phyloP scores from a whole-genome alignment of 2,329 filamentous ascomycete genomes.

The Aspergillus ustus region DNA sequence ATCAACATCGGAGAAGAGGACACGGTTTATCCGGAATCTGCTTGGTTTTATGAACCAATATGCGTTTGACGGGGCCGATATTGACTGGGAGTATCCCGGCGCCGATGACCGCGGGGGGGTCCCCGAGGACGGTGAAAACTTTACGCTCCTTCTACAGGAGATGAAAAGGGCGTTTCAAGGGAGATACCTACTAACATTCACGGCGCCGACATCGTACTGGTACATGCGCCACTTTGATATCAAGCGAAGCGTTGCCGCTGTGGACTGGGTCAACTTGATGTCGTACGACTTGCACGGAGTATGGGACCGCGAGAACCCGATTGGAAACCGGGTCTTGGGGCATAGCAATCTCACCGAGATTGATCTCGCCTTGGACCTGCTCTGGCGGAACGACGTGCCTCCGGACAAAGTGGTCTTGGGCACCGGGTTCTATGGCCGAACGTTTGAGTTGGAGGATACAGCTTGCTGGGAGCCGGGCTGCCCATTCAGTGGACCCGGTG shows the following conservation, averaged over 20 bases:
- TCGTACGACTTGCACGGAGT: constrained; percentile 24
- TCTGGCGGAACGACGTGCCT: constrained; percentile 20
- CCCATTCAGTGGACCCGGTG: constrained; percentile 9
- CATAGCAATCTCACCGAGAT: constrained; percentile 26
- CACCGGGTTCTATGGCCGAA: constrained; percentile 20
- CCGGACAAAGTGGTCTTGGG: constrained; percentile 19
- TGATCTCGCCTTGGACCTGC: constrained; percentile 15
- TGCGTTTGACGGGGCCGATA: no score
- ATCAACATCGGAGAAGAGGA: no score
- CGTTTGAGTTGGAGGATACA: constrained; percentile 8
- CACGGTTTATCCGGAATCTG: not conserved
- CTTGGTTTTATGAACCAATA: no score
- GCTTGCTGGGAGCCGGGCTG: constrained; percentile 17
- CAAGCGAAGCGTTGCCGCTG: not conserved
- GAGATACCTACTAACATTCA: constrained; percentile 17
- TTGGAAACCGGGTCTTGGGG: constrained; percentile 9
- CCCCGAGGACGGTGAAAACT: constrained; percentile 3
- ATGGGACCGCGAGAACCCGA: constrained; percentile 18
- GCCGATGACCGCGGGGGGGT: not conserved
- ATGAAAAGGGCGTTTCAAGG: constrained; percentile 10
- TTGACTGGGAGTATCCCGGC: no score
- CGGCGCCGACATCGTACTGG: constrained; percentile 23
- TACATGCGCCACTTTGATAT: constrained; percentile 24
- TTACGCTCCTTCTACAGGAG: constrained; percentile 18
- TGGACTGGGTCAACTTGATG: constrained; percentile 24